A percentile compares a stretch with the other conserved stretches of the same genome.
Conservation (phyloP, 257 asterid species). For the Solanum verrucosum region DNA sequence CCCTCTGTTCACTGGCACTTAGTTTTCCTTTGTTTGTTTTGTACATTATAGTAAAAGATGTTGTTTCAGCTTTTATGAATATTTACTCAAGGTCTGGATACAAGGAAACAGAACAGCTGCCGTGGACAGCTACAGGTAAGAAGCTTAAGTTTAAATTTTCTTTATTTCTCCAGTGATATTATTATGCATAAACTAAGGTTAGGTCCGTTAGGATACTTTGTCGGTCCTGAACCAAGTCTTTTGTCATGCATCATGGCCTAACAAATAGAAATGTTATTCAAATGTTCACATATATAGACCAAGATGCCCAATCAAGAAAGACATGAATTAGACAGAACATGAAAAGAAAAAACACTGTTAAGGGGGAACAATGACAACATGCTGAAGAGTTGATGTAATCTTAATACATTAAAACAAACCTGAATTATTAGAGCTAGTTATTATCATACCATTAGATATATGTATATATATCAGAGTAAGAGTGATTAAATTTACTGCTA, state of each 20-base stretch:
- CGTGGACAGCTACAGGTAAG: slow-evolving; percentile 82
- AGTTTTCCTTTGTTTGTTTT: not conserved
- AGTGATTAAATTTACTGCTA: not conserved
- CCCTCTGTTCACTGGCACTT: not conserved
- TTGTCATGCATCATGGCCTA: not conserved
- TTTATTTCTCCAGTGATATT: not conserved
- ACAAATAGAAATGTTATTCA: not conserved
- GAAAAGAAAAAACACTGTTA: not conserved
- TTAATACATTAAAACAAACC: not conserved
- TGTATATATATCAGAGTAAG: not conserved
- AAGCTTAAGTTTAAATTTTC: not conserved
- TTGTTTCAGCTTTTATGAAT: slow-evolving; percentile 81
- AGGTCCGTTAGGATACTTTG: not conserved
- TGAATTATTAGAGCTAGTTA: not conserved
- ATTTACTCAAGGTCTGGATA: slow-evolving; percentile 94
- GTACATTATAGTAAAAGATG: slow-evolving; percentile 3
- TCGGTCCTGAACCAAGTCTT: not conserved
- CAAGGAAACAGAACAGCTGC: slow-evolving; percentile 86
- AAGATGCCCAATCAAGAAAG: not conserved
- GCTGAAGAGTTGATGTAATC: not conserved
- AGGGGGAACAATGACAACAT: not conserved
- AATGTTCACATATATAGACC: not conserved
- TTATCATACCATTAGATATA: not conserved
- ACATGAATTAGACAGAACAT: not conserved
- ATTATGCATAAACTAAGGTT: not conserved